Conservation (phyloP, 257 asterid genomes). For the Sherardia arvensis region DNA sequence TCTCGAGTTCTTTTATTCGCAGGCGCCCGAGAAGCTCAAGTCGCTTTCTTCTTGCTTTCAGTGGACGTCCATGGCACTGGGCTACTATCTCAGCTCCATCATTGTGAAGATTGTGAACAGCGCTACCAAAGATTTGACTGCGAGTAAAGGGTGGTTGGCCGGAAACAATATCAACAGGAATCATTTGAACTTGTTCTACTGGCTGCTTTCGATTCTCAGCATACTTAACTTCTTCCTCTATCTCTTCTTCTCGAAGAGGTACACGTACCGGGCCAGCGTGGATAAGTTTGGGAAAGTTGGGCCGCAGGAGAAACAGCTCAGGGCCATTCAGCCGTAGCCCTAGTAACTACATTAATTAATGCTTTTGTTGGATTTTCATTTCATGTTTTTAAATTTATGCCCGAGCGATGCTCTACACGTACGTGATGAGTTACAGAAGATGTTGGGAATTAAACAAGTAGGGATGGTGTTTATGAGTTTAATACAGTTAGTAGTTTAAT, state of each 20-base stretch:
- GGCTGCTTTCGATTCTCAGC: conserved; percentile 42
- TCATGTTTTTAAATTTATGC: neutral
- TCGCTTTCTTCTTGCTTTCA: conserved; percentile 62
- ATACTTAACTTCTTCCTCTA: conserved; percentile 45
- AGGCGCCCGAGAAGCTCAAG: conserved; percentile 48
- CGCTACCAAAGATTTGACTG: conserved; percentile 36
- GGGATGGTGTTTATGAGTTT: no score
- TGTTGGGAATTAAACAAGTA: no score
- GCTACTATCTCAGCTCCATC: conserved; percentile 58
- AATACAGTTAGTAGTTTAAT: no score
- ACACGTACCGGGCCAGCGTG: conserved; percentile 38
- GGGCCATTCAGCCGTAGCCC: neutral
- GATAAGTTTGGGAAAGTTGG: conserved; percentile 13
- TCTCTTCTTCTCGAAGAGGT: conserved; percentile 48
- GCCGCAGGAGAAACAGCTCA: neutral
- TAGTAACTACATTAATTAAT: neutral
- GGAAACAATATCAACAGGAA: conserved; percentile 63
- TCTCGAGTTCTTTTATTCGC: conserved; percentile 72
- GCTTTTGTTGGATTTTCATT: neutral
- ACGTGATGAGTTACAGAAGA: no score
- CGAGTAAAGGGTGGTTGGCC: conserved; percentile 58
- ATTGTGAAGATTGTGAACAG: conserved; percentile 52
- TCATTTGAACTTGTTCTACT: conserved; percentile 56
- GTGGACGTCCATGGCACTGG: conserved; percentile 71
- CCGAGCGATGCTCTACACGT: neutral